Conservation (phyloP, 176 grass and related monocot species). For the Saccharum spontaneum region DNA sequence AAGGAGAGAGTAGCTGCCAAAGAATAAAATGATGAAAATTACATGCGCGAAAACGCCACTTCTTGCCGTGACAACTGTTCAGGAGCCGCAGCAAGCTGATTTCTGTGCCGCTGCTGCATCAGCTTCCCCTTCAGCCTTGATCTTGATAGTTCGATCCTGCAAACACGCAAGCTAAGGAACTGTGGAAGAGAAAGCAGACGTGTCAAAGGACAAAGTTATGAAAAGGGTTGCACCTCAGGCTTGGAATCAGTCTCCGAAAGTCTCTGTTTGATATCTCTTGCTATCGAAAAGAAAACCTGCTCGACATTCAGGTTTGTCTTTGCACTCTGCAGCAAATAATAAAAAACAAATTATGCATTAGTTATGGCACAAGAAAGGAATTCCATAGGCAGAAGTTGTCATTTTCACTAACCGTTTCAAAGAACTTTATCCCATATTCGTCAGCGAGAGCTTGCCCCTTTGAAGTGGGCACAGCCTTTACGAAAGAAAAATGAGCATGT, state of each 20-base stretch:
- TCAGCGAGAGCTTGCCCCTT: slow-evolving; percentile 81
- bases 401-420: slow-evolving; percentile 66
- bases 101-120: slow-evolving; percentile 29
- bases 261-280: slow-evolving; percentile 76
- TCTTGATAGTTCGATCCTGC: slow-evolving; percentile 56
- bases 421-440: slow-evolving; percentile 82
- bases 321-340: slow-evolving; percentile 50
- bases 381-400: background rate
- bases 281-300: slow-evolving; percentile 79
- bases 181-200: background rate
- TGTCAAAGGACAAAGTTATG: background rate
- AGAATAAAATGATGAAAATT: slow-evolving; percentile 49
- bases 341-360: background rate
- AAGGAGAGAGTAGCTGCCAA: slow-evolving; percentile 38
- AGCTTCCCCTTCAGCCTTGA: slow-evolving; percentile 39
- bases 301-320: slow-evolving; percentile 87
- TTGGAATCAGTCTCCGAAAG: slow-evolving; percentile 61
- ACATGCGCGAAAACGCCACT: slow-evolving; percentile 31
- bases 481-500: slow-evolving; percentile 5
- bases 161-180: background rate
- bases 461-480: slow-evolving; percentile 67
- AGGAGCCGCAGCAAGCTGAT: slow-evolving; percentile 55
- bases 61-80: slow-evolving; percentile 4
- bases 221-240: slow-evolving; percentile 33
- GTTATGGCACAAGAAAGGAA: background rate